Percentiles rank a stretch among this genome's conserved stretches.
phyloP scores from a whole-genome alignment of 108 stramenopile species.

The Cyclotella kingstonii region DNA sequence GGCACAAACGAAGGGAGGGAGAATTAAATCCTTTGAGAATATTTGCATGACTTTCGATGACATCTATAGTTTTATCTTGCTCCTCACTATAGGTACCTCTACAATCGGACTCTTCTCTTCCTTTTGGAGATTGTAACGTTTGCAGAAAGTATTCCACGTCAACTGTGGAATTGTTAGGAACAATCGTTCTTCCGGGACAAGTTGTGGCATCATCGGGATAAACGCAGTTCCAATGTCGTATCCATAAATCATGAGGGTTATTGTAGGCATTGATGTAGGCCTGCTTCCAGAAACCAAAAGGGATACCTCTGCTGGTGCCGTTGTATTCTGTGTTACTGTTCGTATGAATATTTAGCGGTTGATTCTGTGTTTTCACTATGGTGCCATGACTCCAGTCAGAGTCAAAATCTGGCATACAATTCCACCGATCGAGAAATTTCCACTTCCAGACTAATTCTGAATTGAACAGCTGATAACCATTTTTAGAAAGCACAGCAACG shows the following conservation, averaged over 20 bases:
- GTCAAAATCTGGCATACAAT: slow-evolving; percentile 22
- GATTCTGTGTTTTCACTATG: background rate
- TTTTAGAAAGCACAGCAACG: background rate
- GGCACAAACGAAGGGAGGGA: slow-evolving; percentile 14
- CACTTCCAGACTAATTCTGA: slow-evolving; percentile 40
- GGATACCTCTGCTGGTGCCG: background rate
- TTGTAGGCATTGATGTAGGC: slow-evolving; percentile 52
- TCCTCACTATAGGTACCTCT: too few species aligned
- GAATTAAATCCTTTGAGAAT: slow-evolving; percentile 14
- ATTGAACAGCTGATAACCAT: slow-evolving; percentile 10
- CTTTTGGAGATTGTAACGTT: background rate
- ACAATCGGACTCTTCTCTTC: background rate
- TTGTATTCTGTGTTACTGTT: background rate
- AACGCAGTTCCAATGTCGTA: slow-evolving; percentile 70
- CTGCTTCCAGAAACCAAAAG: slow-evolving; percentile 33
- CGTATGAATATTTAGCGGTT: background rate
- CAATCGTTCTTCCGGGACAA: slow-evolving; percentile 43
- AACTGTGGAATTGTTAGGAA: slow-evolving; percentile 2
- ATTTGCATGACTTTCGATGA: background rate
- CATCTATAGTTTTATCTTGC: background rate
- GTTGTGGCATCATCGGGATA: slow-evolving; percentile 52
- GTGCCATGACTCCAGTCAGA: too few species aligned
- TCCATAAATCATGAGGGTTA: slow-evolving; percentile 69
- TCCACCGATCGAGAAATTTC: slow-evolving; percentile 57
- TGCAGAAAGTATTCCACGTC: background rate